Conservation (phyloP, 2,329 filamentous ascomycete species). For the Aspergillus terreus region DNA sequence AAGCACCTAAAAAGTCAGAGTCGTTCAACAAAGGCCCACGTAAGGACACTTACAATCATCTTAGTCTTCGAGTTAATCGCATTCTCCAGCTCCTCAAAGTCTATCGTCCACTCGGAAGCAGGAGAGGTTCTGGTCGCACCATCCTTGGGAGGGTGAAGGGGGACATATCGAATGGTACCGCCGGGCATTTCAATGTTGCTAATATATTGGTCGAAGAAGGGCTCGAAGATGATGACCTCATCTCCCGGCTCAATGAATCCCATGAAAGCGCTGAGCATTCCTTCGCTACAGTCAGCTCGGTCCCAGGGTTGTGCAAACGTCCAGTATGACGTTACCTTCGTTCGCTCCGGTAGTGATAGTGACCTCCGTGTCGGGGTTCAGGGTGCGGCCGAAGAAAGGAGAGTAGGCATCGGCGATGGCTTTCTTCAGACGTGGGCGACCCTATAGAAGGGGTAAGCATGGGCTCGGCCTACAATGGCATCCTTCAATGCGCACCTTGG, state of each 20-base stretch:
- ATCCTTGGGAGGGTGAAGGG: constrained; percentile 81
- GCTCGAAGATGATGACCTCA: constrained; percentile 97
- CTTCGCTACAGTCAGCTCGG: constrained; percentile 29
- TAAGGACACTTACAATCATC: constrained; percentile 70
- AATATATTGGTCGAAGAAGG: constrained; percentile 98
- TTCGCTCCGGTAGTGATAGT: constrained; percentile 76
- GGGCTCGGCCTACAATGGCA: neutral
- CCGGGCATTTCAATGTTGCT: constrained; percentile 98
- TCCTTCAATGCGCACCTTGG: constrained; percentile 54
- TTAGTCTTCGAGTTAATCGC: constrained; percentile 84
- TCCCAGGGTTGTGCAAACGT: neutral
- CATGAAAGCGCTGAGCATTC: constrained; percentile 98
- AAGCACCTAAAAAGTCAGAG: constrained; percentile 36
- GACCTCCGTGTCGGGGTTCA: constrained; percentile 89
- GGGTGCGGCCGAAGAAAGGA: constrained; percentile 73
- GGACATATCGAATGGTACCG: constrained; percentile 90
- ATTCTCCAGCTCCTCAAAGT: constrained; percentile 75
- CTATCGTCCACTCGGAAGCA: constrained; percentile 81
- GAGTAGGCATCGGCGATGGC: constrained; percentile 91
- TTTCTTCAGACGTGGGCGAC: constrained; percentile 84
- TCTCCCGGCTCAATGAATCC: constrained; percentile 91
- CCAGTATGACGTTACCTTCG: constrained; percentile 34
- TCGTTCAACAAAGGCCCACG: neutral
- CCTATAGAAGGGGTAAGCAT: constrained; percentile 42
- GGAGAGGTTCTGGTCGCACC: constrained; percentile 77